These are phyloP conservation scores for Guyanaporus albipodus DNA, from an alignment of 768 basidiomycete species.

Conservation along the genomic window DNA sequence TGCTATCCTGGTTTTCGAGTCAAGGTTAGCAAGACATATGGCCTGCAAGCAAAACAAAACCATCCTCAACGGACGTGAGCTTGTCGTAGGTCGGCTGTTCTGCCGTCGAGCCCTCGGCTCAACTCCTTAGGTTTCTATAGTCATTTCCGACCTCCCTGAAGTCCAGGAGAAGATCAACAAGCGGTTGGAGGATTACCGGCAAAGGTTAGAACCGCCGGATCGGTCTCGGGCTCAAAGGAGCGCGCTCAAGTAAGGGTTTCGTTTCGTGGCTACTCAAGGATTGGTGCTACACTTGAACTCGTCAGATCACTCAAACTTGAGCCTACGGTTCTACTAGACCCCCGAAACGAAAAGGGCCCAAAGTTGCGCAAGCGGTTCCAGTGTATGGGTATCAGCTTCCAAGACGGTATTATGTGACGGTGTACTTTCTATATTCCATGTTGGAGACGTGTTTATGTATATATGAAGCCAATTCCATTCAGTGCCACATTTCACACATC, in stretches of 20 bases:
- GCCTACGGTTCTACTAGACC: slow-evolving; percentile 26
- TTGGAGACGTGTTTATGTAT: background rate
- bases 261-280: background rate
- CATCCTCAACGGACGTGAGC: slow-evolving; percentile 35
- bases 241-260: slow-evolving; percentile 19
- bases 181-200: slow-evolving; percentile 24
- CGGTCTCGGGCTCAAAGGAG: slow-evolving; percentile 21
- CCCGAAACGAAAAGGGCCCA: background rate
- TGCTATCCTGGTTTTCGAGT: slow-evolving; percentile 46
- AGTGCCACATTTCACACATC: slow-evolving; percentile 26
- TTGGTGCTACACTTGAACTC: slow-evolving; percentile 8
- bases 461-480: background rate
- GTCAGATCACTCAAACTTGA: slow-evolving; percentile 25
- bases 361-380: slow-evolving; percentile 5
- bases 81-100: slow-evolving; percentile 38
- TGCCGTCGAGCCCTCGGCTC: background rate
- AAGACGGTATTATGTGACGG: slow-evolving; percentile 17
- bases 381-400: slow-evolving; percentile 16
- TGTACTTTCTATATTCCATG: background rate
- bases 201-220: slow-evolving; percentile 16
- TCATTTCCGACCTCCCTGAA: slow-evolving; percentile 34
- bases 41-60: slow-evolving; percentile 42
- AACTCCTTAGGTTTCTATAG: slow-evolving; percentile 21
- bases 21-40: slow-evolving; percentile 32
- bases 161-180: slow-evolving; percentile 27